A percentile compares a stretch with the other conserved stretches of the same genome.
These are phyloP conservation scores for Erodium texanum DNA, from an alignment of 441 rosid genomes.

Conservation along the genomic window DNA sequence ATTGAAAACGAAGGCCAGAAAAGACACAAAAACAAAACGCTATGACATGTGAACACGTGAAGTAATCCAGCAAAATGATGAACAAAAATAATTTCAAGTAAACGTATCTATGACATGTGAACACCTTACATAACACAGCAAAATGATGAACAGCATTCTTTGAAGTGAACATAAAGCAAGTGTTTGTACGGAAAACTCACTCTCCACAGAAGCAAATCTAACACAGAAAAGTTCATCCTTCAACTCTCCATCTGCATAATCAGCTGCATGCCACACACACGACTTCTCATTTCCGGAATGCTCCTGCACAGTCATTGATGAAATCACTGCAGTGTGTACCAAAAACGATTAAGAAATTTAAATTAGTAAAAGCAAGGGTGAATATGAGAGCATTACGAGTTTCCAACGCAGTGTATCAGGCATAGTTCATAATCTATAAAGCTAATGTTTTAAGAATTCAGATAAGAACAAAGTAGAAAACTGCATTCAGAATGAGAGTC, in stretches of 20 bases:
- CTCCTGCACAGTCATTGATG: constrained; percentile 71
- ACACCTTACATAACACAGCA: no score
- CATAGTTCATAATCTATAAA: no score
- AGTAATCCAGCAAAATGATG: no score
- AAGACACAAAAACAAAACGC: no score
- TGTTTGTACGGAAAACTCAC: constrained; percentile 34
- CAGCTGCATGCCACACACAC: constrained; percentile 78
- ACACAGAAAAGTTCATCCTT: constrained; percentile 75
- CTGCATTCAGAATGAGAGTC: not conserved
- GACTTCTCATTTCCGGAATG: constrained; percentile 83
- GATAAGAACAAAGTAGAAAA: not conserved
- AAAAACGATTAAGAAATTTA: not conserved
- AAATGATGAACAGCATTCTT: not conserved
- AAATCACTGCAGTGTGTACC: constrained; percentile 29
- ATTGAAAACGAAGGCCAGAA: no score
- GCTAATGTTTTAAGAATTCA: not conserved
- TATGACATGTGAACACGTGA: no score
- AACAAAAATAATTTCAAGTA: no score
- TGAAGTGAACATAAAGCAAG: not conserved
- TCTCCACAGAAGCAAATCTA: constrained; percentile 59
- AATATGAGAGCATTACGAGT: no score
- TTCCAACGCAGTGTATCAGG: no score
- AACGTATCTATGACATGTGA: no score
- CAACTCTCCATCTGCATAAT: constrained; percentile 79
- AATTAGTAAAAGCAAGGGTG: not conserved